Base-by-base conservation (phyloP, 2,329 filamentous ascomycete species). In the Cladophialophora chaetospira region DNA sequence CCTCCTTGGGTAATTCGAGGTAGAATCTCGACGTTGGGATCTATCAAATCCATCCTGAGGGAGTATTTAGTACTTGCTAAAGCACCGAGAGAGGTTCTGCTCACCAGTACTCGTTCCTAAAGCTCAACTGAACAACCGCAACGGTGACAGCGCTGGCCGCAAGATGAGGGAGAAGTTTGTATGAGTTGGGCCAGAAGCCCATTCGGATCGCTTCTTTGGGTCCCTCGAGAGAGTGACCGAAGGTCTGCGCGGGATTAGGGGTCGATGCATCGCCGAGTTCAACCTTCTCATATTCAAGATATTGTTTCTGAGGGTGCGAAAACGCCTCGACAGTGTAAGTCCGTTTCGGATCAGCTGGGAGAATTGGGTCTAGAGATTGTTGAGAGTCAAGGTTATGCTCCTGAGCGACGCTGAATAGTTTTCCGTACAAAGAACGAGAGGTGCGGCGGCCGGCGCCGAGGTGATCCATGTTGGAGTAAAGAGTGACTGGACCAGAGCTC, bases 111-210 rank as follows among this genome's bases (percentile, higher is more conserved):
- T 48, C 35, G 19, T 58, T 49, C 23, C 51, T 46, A 26, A 61
- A 50, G 43, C 67, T 68, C 29, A 69, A 38, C 38, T 53, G 43
- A 13, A 61, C 52, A 6, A 68, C 57, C 1, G 56, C 53, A 21
- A 61, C 19, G 15, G 63, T 60, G 25, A 59, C 60, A 5, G 47
- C 46, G 31, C 62, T 58, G 13, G 65, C 60, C 8, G 62, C 21
- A 29, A 66, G 28, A 46, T 69, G 67, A 28, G 65, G 60, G 11
- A 63, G 43, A 28, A 60, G 46, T 28, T 52, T 62, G 15, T 43
- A 47, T 19, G 47, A 58, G n/a, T 58, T 59, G 28, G 47, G 31
- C 51, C 55, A 59, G 21, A 59, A 56, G 4, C 55, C 57, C 43
- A 4, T 50, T 13, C 43, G 35, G 29, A 62, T 58, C 3, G 58